Evolutionary conservation across 2,329 filamentous ascomycete genomes (phyloP), one percentile per base, ranked within the genome.

Genomic region (Ophiostoma populinum): DNA sequence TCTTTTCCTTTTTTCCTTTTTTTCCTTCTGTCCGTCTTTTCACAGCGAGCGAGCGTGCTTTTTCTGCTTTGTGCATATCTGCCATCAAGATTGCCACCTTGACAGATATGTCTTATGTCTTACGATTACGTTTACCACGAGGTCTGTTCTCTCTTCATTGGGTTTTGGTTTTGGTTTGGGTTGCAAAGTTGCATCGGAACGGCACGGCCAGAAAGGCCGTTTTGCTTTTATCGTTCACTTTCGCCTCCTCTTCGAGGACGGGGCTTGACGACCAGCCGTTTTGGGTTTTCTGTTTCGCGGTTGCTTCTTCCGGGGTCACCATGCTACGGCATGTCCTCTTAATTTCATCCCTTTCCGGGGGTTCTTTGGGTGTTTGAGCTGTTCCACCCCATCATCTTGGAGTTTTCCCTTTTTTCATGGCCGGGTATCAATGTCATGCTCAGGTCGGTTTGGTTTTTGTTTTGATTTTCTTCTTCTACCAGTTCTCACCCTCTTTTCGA

Each of bases 121-220:
- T 15, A 35, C 19, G 31, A 35, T 27, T 27, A 32, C 20, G 37
- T 34, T 37, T 20, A 25, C 34, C 15, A 40, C 31, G 5, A 36
- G 30, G 31, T 39, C 33, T 33, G 34, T 39, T 17, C 11, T 22
- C 27, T 30, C 16, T 12, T 31, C 30, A 24, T 16, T 10, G 17
- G 28, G 15, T 7, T 22, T 7, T 19, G 29, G 20, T 32, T 35
- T 34, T 24, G 22, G 31, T n/a, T 26, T 25, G 16, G 28, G 18
- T 18, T 38, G 38, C 38, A 40, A 40, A 37, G 32, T 27, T 40
- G 32, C 32, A 37, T 24, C 35, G 22, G 26, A 19, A 32, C 18
- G 27, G 21, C 32, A 37, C 20, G 36, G 35, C 28, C 27, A 19
- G 7, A 12, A 17, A 8, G 10, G 21, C 21, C 21, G 17, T 24